Conservation (phyloP, 345 rosid genomes). For the Populus ilicifolia region DNA sequence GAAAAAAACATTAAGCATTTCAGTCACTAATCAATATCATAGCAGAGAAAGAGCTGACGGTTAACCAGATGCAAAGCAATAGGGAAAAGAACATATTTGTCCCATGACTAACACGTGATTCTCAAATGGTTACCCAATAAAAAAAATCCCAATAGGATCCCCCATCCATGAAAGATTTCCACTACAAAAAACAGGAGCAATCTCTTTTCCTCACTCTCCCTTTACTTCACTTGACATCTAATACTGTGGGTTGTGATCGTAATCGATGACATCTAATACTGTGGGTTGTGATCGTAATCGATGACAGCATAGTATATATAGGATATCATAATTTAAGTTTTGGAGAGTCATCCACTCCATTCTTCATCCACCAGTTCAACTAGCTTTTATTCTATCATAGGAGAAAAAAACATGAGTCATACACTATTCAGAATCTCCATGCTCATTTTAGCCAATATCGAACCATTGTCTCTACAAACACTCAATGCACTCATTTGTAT, state of each 20-base stretch:
- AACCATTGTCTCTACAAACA: background rate
- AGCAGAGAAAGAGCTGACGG: background rate
- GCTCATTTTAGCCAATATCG: background rate
- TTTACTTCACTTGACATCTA: background rate
- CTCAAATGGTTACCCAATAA: background rate
- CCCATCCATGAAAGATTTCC: background rate
- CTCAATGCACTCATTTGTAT: background rate
- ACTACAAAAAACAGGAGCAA: background rate
- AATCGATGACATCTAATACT: background rate
- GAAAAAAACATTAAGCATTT: background rate
- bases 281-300: background rate
- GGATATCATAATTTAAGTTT: background rate
- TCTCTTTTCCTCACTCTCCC: background rate
- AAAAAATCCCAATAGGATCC: background rate
- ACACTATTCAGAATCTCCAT: background rate
- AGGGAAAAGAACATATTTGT: no score
- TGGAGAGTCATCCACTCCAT: background rate
- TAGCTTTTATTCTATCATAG: background rate
- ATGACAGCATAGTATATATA: background rate
- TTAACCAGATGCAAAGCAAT: background rate
- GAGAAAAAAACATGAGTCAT: background rate
- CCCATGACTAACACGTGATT: background rate
- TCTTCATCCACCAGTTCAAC: background rate
- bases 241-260: background rate
- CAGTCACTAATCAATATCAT: conserved; percentile 6